Evolutionary conservation across 441 rosid genomes (phyloP), one percentile per base, ranked within the genome.

Genomic region (Geranium incanum): DNA sequence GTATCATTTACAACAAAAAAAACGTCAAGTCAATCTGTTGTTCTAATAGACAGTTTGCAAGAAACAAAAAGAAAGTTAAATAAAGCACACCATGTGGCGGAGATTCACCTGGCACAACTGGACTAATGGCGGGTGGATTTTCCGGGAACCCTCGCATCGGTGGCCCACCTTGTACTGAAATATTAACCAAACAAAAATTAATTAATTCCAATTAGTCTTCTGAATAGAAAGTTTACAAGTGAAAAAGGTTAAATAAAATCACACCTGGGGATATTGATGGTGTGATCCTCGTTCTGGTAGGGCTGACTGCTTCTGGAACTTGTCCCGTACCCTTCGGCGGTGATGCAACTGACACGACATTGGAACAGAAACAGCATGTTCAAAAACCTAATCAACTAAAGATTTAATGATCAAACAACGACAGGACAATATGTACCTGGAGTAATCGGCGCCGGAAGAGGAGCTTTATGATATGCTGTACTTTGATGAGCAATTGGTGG

Each of bases 41-140:
- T 57, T 57, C 7, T 57, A 57, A 19, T 6, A 16, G 63, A 6
- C 19, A 57, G 63, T 57, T 57, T 16, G 18, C 28, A 57, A 28
- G 33, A 2, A 57, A 18, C 7, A 57, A 57, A 57, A 57, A 16
- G 28, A 57, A 16, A 57, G 63, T 9, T 16, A 57, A n/a, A 18
- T 57, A 57, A 57, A 57, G 28, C 63, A 16, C 28, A 18, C 28
- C 28, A 57, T 28, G 74, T 72, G 88, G 68, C 16, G 86, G 89
- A 11, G 91, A 39, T 68, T 75, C 73, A 68, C 75, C 81, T 8
- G 87, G 87, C 70, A 77, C 19, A 41, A 69, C 59, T 5, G 86
- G 87, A 65, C 74, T 82, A 72, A 72, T 67, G 2, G 81, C 75
- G 0, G 87, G 81, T 52, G 88, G 75, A 78, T 70, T 76, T 52